Conservation (phyloP, 2,329 filamentous ascomycete genomes). For the Colletotrichum sidae region DNA sequence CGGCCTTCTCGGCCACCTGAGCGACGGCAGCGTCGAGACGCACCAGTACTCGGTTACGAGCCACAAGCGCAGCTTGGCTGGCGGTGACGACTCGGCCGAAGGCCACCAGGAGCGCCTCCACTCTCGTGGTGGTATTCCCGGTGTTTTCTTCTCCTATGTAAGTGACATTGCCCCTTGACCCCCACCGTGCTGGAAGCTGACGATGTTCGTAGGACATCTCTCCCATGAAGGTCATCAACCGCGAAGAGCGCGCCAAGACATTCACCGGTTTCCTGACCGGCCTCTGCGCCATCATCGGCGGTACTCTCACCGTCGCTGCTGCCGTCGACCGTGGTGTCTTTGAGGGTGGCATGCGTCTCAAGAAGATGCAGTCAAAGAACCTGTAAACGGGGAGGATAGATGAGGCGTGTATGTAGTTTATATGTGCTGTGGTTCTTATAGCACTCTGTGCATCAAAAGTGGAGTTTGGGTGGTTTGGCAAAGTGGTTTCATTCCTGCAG, state of each 20-base stretch:
- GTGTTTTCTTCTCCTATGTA: conserved; percentile 98
- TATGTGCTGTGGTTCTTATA: conserved; percentile 20
- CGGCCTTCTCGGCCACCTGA: conserved; percentile 74
- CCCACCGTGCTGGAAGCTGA: conserved; percentile 38
- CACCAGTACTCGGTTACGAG: conserved; percentile 99
- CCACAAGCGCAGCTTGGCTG: conserved; percentile 88
- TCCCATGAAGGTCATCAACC: conserved; percentile 99
- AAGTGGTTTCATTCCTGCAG: conserved; percentile 23
- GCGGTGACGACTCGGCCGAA: conserved; percentile 86
- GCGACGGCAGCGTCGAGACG: conserved; percentile 89
- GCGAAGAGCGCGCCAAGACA: conserved; percentile 88
- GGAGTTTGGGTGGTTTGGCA: conserved; percentile 38
- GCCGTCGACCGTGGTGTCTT: conserved; percentile 92
- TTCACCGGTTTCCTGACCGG: conserved; percentile 94
- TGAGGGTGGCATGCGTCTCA: conserved; percentile 85
- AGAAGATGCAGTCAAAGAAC: conserved; percentile 82
- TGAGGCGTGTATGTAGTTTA: conserved; percentile 31
- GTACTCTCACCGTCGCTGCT: conserved; percentile 94
- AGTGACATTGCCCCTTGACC: conserved; percentile 51
- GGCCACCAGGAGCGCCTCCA: conserved; percentile 94
- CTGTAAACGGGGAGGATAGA: conserved; percentile 50
- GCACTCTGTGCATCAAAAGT: conserved; percentile 37
- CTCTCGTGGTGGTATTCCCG: conserved; percentile 90
- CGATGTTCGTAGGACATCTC: conserved; percentile 82
- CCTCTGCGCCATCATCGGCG: conserved; percentile 93